Evolutionary conservation across 2,329 filamentous ascomycete genomes (phyloP).

Genomic region (Penicillium sp.): DNA sequence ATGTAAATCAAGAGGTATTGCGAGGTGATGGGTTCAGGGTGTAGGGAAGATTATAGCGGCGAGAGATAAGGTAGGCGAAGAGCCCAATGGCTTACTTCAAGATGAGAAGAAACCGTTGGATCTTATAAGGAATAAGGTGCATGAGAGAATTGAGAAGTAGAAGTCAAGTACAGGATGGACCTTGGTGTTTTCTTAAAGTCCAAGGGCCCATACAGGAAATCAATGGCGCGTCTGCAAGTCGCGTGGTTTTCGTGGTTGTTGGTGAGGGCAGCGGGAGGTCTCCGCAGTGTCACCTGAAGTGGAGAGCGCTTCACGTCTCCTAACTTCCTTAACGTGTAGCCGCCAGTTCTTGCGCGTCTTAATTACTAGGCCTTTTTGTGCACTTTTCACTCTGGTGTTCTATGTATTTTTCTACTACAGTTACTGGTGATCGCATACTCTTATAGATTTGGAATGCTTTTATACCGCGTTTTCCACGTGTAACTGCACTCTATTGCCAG

Average conservation of each 20-base stretch:
- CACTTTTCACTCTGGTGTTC: neutral
- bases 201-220: neutral
- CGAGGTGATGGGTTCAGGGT: neutral
- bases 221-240: slow-evolving; percentile 15
- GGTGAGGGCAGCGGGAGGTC: slow-evolving; percentile 3
- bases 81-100: neutral
- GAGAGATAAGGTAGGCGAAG: neutral
- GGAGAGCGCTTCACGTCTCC: slow-evolving; percentile 14
- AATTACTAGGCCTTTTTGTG: neutral
- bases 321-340: slow-evolving; percentile 13
- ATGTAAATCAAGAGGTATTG: neutral
- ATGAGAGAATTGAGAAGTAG: neutral
- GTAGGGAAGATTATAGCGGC: neutral
- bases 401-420: neutral
- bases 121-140: neutral
- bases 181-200: neutral
- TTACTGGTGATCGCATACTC: neutral
- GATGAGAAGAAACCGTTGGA: neutral
- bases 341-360: slow-evolving; percentile 9
- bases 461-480: slow-evolving; percentile 11
- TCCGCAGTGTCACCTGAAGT: slow-evolving; percentile 16
- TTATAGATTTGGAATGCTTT: slow-evolving; percentile 3
- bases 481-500: neutral
- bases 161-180: neutral
- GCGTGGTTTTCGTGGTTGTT: slow-evolving; percentile 14